Evolutionary conservation across 768 basidiomycete genomes (phyloP).

Genomic region (Rhizopogon sp.): DNA sequence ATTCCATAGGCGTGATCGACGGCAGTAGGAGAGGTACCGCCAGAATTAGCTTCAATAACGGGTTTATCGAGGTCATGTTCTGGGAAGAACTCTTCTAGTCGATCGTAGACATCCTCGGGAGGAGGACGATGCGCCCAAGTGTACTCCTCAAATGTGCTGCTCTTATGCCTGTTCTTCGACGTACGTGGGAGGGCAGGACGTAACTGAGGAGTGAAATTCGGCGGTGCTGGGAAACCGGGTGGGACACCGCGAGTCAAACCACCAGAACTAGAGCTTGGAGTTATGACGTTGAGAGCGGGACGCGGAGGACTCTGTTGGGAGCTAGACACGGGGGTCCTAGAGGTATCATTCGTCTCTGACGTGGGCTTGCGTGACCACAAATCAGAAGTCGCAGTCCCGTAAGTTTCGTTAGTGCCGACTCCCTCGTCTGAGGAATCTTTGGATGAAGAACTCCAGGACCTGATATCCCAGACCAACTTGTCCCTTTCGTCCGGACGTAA

Average conservation of each 20-base stretch:
- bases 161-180: slow-evolving; percentile 23
- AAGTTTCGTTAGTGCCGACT: slow-evolving; percentile 21
- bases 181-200: slow-evolving; percentile 20
- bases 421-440: slow-evolving; percentile 16
- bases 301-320: slow-evolving; percentile 10
- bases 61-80: slow-evolving; percentile 95
- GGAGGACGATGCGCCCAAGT: slow-evolving; percentile 90
- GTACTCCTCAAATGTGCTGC: slow-evolving; percentile 62
- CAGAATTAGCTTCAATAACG: slow-evolving; percentile 81
- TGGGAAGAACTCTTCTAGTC: slow-evolving; percentile 93
- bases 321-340: slow-evolving; percentile 12
- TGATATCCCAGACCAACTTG: slow-evolving; percentile 25
- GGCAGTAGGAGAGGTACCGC: slow-evolving; percentile 72
- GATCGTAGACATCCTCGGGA: slow-evolving; percentile 89
- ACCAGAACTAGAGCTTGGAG: slow-evolving; percentile 13
- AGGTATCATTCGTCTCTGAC: slow-evolving; percentile 16
- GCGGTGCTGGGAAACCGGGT: slow-evolving; percentile 16
- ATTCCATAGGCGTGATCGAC: slow-evolving; percentile 45
- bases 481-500: slow-evolving; percentile 27
- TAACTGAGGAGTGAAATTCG: slow-evolving; percentile 10
- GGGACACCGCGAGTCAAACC: slow-evolving; percentile 7
- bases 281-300: slow-evolving; percentile 26
- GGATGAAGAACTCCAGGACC: slow-evolving; percentile 12
- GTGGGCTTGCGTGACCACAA: slow-evolving; percentile 28
- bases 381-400: slow-evolving; percentile 23